phyloP scores from a whole-genome alignment of 1,139 yeast species.

The Taphrina flavorubra region DNA sequence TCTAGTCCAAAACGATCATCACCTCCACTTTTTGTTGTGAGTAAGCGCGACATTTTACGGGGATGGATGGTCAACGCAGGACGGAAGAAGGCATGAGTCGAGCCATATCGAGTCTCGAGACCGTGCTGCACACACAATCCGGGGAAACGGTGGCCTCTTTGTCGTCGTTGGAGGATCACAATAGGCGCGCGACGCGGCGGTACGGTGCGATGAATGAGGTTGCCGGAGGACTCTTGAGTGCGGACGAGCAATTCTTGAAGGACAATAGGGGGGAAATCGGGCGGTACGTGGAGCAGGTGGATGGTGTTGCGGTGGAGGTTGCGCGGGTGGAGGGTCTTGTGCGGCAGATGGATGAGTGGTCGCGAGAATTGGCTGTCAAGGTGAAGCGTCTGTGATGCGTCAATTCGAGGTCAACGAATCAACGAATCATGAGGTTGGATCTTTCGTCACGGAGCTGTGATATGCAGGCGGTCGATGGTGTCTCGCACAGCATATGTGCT shows the following conservation, averaged over 20 bases:
- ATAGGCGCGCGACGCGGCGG: conserved; percentile 9
- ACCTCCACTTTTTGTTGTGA: too few species aligned
- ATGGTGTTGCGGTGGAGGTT: conserved; percentile 6
- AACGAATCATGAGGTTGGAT: too few species aligned
- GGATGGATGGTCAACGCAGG: conserved; percentile 11
- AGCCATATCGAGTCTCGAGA: conserved; percentile 5
- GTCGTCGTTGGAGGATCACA: neutral
- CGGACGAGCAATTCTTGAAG: conserved; percentile 6
- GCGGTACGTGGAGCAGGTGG: conserved; percentile 28
- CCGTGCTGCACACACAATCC: neutral
- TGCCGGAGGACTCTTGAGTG: conserved; percentile 14
- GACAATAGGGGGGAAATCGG: conserved; percentile 16
- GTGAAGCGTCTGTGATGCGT: conserved; percentile 11
- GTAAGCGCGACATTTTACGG: too few species aligned
- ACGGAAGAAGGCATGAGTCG: conserved; percentile 3
- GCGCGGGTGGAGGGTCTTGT: conserved; percentile 15
- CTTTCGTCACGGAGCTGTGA: too few species aligned
- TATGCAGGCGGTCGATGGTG: too few species aligned
- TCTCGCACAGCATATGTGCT: too few species aligned
- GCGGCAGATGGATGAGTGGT: conserved; percentile 30
- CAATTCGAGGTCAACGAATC: too few species aligned
- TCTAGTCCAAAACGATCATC: too few species aligned
- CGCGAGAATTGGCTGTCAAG: conserved; percentile 24
- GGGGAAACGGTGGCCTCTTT: neutral
- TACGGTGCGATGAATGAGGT: conserved; percentile 11